phyloP scores from a whole-genome alignment of 306 rosid genomes.

The Medicago ruthenica region DNA sequence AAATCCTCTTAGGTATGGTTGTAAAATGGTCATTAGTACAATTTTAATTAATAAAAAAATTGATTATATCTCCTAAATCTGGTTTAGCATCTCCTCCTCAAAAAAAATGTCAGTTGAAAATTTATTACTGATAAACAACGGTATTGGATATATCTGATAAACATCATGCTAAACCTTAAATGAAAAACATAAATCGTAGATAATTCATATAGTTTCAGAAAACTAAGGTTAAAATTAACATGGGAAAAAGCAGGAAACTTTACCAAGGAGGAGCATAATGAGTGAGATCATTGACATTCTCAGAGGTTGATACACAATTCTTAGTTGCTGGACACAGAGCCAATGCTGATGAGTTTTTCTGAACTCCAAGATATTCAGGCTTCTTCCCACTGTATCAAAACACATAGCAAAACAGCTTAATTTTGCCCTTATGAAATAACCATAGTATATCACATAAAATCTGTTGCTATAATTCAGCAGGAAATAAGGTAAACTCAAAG shows the following conservation, averaged over 20 bases:
- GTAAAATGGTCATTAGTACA: no score
- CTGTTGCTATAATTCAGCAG: background rate
- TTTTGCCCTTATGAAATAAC: background rate
- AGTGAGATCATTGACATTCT: slow-evolving; percentile 66
- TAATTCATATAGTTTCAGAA: background rate
- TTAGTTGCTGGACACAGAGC: slow-evolving; percentile 95
- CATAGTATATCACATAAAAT: background rate
- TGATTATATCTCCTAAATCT: background rate
- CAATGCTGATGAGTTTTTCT: slow-evolving; percentile 73
- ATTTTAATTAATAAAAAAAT: no score
- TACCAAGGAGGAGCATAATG: slow-evolving; percentile 99
- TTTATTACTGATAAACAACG: background rate
- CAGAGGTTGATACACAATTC: slow-evolving; percentile 91
- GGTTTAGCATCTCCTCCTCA: slow-evolving; percentile 12
- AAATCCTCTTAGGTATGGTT: no score
- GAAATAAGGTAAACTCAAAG: background rate
- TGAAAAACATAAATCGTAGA: background rate
- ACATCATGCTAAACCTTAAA: background rate
- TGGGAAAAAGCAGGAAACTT: slow-evolving; percentile 8
- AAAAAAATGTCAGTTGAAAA: slow-evolving; percentile 10
- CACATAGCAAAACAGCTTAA: background rate
- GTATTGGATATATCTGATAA: no score
- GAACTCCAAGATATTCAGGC: slow-evolving; percentile 93
- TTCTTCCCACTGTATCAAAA: slow-evolving; percentile 74
- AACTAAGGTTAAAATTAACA: background rate